These are phyloP conservation scores for Luffa aegyptiaca DNA, from an alignment of 306 rosid genomes.

Conservation along the genomic window DNA sequence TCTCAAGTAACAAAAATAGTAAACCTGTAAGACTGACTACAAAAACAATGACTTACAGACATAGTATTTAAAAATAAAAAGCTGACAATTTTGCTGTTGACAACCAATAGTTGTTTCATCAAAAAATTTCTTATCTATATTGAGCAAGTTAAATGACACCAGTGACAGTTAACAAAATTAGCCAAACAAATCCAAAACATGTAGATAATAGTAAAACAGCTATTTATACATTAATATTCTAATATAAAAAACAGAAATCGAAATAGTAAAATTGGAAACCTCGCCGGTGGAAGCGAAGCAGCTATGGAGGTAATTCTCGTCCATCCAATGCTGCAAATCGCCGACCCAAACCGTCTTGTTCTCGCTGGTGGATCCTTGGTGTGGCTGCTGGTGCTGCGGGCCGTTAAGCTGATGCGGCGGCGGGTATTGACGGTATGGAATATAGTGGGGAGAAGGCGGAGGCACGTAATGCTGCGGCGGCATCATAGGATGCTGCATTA, in stretches of 20 bases:
- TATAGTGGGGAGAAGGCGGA: conserved; percentile 28
- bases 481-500: conserved; percentile 43
- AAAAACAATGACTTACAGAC: not conserved
- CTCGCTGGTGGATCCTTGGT: conserved; percentile 30
- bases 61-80: not conserved
- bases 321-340: conserved; percentile 65
- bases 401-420: conserved; percentile 24
- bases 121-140: not conserved
- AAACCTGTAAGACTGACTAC: not conserved
- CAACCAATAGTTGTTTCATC: not conserved
- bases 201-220: not conserved
- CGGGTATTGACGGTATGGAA: conserved; percentile 43
- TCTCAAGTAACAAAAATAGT: not conserved
- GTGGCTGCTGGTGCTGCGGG: conserved; percentile 25
- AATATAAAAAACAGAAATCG: not conserved
- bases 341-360: conserved; percentile 55
- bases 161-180: not conserved
- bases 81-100: not conserved
- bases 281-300: conserved; percentile 43
- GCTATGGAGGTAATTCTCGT: conserved; percentile 49
- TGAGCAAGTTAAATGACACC: not conserved
- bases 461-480: conserved; percentile 42
- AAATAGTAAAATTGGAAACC: not conserved
- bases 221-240: not conserved
- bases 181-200: not conserved